Base-by-base conservation (phyloP, 108 stramenopile genomes). In the Pseudonitzschia delicatissima region DNA sequence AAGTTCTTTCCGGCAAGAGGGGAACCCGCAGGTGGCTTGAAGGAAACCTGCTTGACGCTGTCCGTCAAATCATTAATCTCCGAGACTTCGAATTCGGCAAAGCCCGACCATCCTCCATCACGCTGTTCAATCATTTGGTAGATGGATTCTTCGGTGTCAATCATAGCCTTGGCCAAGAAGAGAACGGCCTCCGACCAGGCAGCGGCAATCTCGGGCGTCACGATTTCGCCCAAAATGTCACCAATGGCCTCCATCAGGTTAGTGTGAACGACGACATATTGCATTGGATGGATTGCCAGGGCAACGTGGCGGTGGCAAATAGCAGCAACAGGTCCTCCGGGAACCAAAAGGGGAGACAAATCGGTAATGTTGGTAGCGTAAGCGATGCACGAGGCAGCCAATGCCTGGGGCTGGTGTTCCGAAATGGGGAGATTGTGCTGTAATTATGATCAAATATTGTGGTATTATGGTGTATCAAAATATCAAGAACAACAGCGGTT, bases 171-270 rank as follows among this genome's bases (percentile, higher is more conserved):
- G 9, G 47, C 64, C 33, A 65, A 49, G n/a, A 45, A 44, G 28
- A 65, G 27, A 0, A 65, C 47, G 13, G 64, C 64, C 45, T 65
- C 47, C 18, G 44, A 45, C 64, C 64, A 65, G 17, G 64, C 64
- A 0, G 64, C 21, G 11, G 64, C 64, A 33, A 65, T 45, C 12
- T 65, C 64, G 25, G 45, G 64, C 4, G 64, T 65, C 0, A 65
- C 64, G n/a, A 45, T 45, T 0, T 49, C 48, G 0, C 64, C 64
- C 9, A 65, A 17, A 29, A 65, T 45, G 17, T 65, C 64, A 29
- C 64, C 64, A 50, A 65, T 65, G 5, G 64, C 64, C 48, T 49
- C 64, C 47, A 65, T 45, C 0, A 65, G 31, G n/a, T 65, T 45
- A 15, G 17, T 48, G 40, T 65, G 64, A 17, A 65, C 64, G 13